A percentile compares a stretch with the other conserved stretches of the same genome.
phyloP scores from a whole-genome alignment of 352 stramenopile genomes.

The Globisporangium solare region DNA sequence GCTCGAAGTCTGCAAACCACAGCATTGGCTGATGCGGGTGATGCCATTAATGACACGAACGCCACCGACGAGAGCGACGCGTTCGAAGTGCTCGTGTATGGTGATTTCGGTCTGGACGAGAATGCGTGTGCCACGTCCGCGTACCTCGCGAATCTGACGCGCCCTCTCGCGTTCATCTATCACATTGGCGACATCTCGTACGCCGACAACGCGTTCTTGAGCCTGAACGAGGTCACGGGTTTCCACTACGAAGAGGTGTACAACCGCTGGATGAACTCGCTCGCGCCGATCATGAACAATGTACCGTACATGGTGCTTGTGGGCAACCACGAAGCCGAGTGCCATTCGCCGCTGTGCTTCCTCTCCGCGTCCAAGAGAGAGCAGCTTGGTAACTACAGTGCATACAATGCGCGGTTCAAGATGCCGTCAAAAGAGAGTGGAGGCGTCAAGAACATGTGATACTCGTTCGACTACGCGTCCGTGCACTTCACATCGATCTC shows the following conservation, averaged over 20 bases:
- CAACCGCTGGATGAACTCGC: slow-evolving; percentile 80
- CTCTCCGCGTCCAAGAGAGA: slow-evolving; percentile 41
- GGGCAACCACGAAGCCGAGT: slow-evolving; percentile 89
- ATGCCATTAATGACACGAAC: slow-evolving; percentile 17
- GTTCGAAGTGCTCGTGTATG: slow-evolving; percentile 54
- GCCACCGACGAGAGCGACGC: slow-evolving; percentile 22
- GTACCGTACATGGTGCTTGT: slow-evolving; percentile 82
- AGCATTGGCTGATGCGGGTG: too few species aligned
- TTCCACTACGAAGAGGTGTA: slow-evolving; percentile 88
- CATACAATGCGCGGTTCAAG: slow-evolving; percentile 81
- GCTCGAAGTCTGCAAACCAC: too few species aligned
- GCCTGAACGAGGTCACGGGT: slow-evolving; percentile 18
- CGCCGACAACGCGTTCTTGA: slow-evolving; percentile 27
- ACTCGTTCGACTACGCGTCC: slow-evolving; percentile 81
- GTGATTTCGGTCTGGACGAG: slow-evolving; percentile 39
- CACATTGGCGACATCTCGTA: slow-evolving; percentile 76
- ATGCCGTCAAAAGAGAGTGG: slow-evolving; percentile 77
- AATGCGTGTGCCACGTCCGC: slow-evolving; percentile 33
- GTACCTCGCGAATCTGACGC: slow-evolving; percentile 29
- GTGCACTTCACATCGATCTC: slow-evolving; percentile 84
- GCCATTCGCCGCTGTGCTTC: slow-evolving; percentile 60
- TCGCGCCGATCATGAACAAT: slow-evolving; percentile 40
- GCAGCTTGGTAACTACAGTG: slow-evolving; percentile 72
- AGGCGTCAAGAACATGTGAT: slow-evolving; percentile 78
- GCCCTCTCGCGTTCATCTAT: slow-evolving; percentile 49